Percentiles rank a stretch among this genome's conserved stretches.
phyloP scores from a whole-genome alignment of 441 rosid genomes.

The Syzygium syzygioides region DNA sequence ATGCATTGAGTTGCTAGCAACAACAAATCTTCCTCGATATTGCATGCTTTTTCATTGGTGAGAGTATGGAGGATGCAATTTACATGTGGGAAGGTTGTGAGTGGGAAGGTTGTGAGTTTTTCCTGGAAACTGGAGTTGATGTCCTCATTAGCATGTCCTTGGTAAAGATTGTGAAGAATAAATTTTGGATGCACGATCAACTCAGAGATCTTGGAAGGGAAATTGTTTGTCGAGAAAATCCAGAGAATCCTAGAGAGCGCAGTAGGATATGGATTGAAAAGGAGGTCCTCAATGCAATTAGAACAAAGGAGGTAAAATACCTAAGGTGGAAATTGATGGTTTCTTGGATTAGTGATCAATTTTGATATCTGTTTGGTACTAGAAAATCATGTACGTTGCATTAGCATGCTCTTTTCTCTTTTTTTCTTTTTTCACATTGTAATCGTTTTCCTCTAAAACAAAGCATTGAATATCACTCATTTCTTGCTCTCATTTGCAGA shows the following conservation, averaged over 20 bases:
- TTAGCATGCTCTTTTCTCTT: not conserved
- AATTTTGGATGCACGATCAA: not conserved
- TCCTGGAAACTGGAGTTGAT: accelerated
- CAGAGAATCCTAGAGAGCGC: no score
- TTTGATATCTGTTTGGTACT: not conserved
- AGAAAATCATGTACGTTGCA: not conserved
- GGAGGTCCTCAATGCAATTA: no score
- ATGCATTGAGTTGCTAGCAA: not conserved
- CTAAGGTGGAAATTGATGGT: accelerated
- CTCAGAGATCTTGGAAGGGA: not conserved
- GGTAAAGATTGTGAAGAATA: not conserved
- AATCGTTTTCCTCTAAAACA: no score
- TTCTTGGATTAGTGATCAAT: no score
- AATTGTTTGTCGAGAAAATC: no score
- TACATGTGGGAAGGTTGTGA: not conserved
- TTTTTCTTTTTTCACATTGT: no score
- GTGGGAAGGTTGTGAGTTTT: not conserved
- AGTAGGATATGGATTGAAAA: no score
- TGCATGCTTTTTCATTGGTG: not conserved
- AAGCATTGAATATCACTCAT: no score
- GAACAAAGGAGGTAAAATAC: not conserved
- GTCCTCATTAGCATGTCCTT: not conserved
- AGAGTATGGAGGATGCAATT: not conserved
- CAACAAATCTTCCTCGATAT: not conserved
- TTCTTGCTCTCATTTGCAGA: not conserved